A percentile compares a stretch with the other conserved stretches of the same genome.
Evolutionary conservation across 106 monocot species (phyloP).

Genomic region (Xerophyta viscosa): DNA sequence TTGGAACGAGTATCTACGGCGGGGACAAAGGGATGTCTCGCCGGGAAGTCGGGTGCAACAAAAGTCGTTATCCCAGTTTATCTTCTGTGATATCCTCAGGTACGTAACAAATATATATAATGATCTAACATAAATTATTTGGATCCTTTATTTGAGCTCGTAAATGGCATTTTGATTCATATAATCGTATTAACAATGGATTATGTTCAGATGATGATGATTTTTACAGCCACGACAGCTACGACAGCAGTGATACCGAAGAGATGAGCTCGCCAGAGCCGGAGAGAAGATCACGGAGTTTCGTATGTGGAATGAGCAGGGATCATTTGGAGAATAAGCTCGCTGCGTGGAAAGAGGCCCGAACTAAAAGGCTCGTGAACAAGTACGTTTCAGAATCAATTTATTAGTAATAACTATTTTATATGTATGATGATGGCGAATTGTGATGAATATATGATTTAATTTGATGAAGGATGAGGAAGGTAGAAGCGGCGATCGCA

Average conservation of each 20-base stretch:
- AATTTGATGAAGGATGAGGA: conserved; percentile 21
- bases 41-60: conserved; percentile 1
- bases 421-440: too few relatives aligned
- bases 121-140: too few relatives aligned
- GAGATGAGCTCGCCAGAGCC: background rate
- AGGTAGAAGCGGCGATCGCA: conserved; percentile 25
- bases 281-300: background rate
- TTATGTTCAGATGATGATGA: background rate
- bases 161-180: background rate
- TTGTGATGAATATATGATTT: too few relatives aligned
- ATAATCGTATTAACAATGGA: too few relatives aligned
- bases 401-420: too few relatives aligned
- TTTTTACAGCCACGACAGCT: too few relatives aligned
- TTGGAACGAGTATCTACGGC: background rate
- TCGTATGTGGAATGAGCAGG: background rate
- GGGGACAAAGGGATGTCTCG: conserved; percentile 8
- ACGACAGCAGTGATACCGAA: background rate
- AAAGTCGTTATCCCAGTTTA: background rate
- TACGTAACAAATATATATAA: background rate
- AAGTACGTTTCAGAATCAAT: conserved; percentile 4
- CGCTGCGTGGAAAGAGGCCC: conserved; percentile 28
- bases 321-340: conserved; percentile 16
- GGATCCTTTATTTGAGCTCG: background rate
- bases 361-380: conserved; percentile 22
- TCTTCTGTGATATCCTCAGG: conserved; percentile 23